phyloP scores from a whole-genome alignment of 768 basidiomycete genomes.

The Kondoa subrosea region DNA sequence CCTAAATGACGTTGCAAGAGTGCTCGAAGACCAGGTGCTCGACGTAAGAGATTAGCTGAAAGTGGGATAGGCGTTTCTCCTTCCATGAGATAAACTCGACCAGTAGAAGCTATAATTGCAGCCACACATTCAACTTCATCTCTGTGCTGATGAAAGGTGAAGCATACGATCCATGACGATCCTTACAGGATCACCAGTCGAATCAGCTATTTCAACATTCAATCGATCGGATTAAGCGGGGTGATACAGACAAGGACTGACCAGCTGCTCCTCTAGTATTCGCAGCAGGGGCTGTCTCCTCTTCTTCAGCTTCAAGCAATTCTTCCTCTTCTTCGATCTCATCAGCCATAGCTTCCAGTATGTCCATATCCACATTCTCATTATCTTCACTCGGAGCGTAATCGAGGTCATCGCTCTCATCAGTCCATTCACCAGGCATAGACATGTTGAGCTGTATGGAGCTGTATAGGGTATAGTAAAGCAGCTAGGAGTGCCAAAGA shows the following conservation, averaged over 20 bases:
- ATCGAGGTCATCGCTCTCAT: not conserved
- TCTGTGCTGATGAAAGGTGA: not conserved
- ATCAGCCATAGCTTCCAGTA: not conserved
- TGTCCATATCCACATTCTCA: not conserved
- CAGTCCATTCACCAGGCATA: not conserved
- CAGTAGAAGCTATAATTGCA: not conserved
- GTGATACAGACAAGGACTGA: not conserved
- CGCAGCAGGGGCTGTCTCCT: not conserved
- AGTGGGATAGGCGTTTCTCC: not conserved
- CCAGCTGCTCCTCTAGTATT: not conserved
- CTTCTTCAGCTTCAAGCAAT: not conserved
- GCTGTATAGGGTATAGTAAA: no score
- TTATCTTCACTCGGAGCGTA: not conserved
- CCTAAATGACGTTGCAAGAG: not conserved
- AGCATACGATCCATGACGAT: not conserved
- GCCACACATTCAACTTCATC: not conserved
- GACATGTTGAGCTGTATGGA: no score
- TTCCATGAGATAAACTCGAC: not conserved
- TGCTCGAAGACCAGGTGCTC: not conserved
- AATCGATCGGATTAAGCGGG: not conserved
- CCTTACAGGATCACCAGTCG: not conserved
- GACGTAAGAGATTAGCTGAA: not conserved
- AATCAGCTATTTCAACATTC: not conserved
- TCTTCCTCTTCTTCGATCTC: not conserved
- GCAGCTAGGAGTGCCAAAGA: no score